These are phyloP conservation scores for Gryganskiella cystojenkinii DNA, from an alignment of 192 early-diverging fungal genomes.

Conservation along the genomic window DNA sequence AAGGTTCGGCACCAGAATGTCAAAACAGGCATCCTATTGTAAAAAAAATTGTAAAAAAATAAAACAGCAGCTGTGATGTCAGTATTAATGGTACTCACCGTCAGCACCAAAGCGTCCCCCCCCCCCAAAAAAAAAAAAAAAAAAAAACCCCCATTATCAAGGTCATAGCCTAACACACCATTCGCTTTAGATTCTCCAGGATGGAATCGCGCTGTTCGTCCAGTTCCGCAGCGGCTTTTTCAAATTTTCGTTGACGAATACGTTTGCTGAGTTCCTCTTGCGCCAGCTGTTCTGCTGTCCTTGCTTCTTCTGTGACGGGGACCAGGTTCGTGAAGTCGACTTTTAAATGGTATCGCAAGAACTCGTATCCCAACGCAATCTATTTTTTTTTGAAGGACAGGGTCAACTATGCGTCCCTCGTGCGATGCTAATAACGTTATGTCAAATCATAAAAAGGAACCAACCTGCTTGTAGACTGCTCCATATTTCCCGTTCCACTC, in stretches of 20 bases:
- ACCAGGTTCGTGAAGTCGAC: constrained; percentile 47
- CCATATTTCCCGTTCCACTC: constrained; percentile 69
- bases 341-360: constrained; percentile 56
- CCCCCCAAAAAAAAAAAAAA: neutral
- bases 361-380: constrained; percentile 67
- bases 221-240: constrained; percentile 52
- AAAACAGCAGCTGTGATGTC: neutral
- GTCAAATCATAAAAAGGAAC: too few species aligned
- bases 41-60: neutral
- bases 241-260: constrained; percentile 49
- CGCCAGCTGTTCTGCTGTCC: constrained; percentile 32
- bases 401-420: neutral
- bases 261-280: constrained; percentile 46
- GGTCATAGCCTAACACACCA: constrained; percentile 33
- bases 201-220: constrained; percentile 52
- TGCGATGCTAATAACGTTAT: too few species aligned
- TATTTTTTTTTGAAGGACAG: neutral
- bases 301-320: constrained; percentile 43
- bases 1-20: constrained; percentile 61
- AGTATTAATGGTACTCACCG: too few species aligned
- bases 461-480: constrained; percentile 59
- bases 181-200: constrained; percentile 53
- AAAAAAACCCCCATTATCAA: neutral
- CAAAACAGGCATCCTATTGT: constrained; percentile 57
- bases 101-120: too few species aligned